phyloP scores from a whole-genome alignment of 2,329 filamentous ascomycete genomes.

The Amesomyces nigricolor region DNA sequence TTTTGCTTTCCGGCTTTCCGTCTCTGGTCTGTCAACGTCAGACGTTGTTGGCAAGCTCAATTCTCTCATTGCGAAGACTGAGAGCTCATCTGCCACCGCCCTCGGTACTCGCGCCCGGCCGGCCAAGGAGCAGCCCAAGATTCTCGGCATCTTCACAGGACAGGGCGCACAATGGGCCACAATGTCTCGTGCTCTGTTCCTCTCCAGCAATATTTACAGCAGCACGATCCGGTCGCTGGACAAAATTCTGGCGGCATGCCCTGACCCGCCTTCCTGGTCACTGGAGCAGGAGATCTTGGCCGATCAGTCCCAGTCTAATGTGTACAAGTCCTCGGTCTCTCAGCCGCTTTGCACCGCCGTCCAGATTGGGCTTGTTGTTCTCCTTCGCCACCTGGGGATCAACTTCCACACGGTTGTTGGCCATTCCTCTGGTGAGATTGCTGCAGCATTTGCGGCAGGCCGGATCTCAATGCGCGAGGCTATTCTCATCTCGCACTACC shows the following conservation, averaged over 20 bases:
- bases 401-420: slow-evolving; percentile 33
- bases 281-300: slow-evolving; percentile 34
- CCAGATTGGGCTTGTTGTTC: slow-evolving; percentile 40
- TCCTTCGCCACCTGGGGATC: slow-evolving; percentile 28
- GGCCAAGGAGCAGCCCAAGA: slow-evolving; percentile 20
- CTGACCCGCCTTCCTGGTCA: slow-evolving; percentile 29
- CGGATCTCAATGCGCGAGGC: slow-evolving; percentile 33
- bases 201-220: slow-evolving; percentile 30
- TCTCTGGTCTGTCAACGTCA: slow-evolving; percentile 25
- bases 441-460: slow-evolving; percentile 39
- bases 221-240: slow-evolving; percentile 33
- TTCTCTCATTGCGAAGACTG: slow-evolving; percentile 21
- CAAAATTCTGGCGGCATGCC: slow-evolving; percentile 24
- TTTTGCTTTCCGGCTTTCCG: slow-evolving; percentile 30
- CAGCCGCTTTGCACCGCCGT: slow-evolving; percentile 51
- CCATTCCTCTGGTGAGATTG: slow-evolving; percentile 42
- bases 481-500: slow-evolving; percentile 37
- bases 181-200: slow-evolving; percentile 35
- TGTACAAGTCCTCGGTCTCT: slow-evolving; percentile 37
- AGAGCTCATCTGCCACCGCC: neutral
- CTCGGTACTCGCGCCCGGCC: slow-evolving; percentile 26
- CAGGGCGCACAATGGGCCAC: slow-evolving; percentile 42
- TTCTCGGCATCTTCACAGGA: slow-evolving; percentile 37
- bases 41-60: slow-evolving; percentile 27
- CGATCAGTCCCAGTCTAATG: slow-evolving; percentile 24